phyloP scores from a whole-genome alignment of 2,329 filamentous ascomycete species.

The Xylariaceae sp. region DNA sequence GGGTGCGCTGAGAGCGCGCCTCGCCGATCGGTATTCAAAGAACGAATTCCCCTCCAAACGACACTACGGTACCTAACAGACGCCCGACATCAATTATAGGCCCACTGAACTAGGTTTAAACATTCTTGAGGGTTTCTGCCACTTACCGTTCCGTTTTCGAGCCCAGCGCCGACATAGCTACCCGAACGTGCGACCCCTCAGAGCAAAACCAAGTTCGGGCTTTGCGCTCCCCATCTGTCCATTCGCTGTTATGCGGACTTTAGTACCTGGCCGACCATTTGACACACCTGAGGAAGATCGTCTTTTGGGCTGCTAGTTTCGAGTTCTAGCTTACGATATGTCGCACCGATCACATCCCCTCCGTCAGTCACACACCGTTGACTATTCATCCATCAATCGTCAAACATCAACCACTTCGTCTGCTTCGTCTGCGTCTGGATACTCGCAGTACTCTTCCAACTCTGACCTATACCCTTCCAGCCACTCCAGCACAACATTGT shows the following conservation, averaged over 20 bases:
- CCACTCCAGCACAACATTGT: constrained; percentile 65
- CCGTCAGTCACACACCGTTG: constrained; percentile 44
- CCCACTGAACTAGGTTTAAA: not conserved
- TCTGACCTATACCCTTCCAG: constrained; percentile 52
- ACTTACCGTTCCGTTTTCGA: not conserved
- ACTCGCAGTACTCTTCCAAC: constrained; percentile 45
- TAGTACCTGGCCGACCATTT: constrained; percentile 22
- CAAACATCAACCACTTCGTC: constrained; percentile 67
- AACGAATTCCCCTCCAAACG: constrained; percentile 5
- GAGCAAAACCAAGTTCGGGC: not conserved
- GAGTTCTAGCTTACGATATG: constrained; percentile 38
- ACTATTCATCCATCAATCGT: constrained; percentile 45
- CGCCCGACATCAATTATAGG: not conserved
- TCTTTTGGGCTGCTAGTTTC: constrained; percentile 11
- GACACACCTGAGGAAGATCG: constrained; percentile 26
- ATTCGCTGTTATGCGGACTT: constrained; percentile 32
- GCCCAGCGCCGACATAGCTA: not conserved
- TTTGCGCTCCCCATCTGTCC: constrained; percentile 1
- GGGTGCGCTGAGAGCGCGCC: constrained; percentile 28
- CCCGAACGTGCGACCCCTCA: not conserved
- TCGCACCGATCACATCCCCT: constrained; percentile 54
- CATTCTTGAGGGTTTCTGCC: not conserved
- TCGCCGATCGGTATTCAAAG: constrained; percentile 4
- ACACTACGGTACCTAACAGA: not conserved
- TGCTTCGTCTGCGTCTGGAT: constrained; percentile 59